Evolutionary conservation across 257 asterid species (phyloP).

Genomic region (Cruciata laevipes): DNA sequence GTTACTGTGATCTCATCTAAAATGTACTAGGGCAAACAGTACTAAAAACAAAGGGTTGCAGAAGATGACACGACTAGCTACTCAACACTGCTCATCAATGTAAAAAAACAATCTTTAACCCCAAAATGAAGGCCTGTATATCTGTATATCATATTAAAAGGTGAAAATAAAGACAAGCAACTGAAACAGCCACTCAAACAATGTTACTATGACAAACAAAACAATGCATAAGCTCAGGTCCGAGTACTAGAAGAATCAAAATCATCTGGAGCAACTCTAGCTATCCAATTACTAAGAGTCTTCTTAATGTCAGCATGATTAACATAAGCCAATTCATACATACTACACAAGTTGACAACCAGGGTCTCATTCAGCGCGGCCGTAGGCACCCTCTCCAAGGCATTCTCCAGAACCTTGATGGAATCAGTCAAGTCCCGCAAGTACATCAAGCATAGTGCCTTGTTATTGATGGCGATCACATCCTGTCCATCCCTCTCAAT

Average conservation of each 20-base stretch:
- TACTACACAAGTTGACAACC: slow-evolving; percentile 91
- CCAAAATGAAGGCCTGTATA: not conserved
- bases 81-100: not conserved
- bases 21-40: not conserved
- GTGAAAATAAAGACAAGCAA: not conserved
- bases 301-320: slow-evolving; percentile 76
- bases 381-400: slow-evolving; percentile 91
- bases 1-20: not conserved
- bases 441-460: slow-evolving; percentile 95
- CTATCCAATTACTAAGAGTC: slow-evolving; percentile 94
- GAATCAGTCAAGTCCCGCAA: slow-evolving; percentile 93
- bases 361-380: slow-evolving; percentile 77
- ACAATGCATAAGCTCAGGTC: slow-evolving; percentile 44
- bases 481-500: slow-evolving; percentile 79
- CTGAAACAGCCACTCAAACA: not conserved
- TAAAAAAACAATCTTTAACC: not conserved
- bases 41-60: not conserved
- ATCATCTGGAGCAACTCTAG: slow-evolving; percentile 96
- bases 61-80: not conserved
- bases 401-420: slow-evolving; percentile 86
- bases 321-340: slow-evolving; percentile 95
- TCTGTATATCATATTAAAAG: too few relatives aligned
- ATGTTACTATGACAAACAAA: not conserved
- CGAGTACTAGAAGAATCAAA: slow-evolving; percentile 84
- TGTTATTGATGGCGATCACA: slow-evolving; percentile 78